Percentiles rank a stretch among this genome's conserved stretches.
Evolutionary conservation across 2,329 filamentous ascomycete genomes (phyloP).

Genomic region (Diaporthe sp.): DNA sequence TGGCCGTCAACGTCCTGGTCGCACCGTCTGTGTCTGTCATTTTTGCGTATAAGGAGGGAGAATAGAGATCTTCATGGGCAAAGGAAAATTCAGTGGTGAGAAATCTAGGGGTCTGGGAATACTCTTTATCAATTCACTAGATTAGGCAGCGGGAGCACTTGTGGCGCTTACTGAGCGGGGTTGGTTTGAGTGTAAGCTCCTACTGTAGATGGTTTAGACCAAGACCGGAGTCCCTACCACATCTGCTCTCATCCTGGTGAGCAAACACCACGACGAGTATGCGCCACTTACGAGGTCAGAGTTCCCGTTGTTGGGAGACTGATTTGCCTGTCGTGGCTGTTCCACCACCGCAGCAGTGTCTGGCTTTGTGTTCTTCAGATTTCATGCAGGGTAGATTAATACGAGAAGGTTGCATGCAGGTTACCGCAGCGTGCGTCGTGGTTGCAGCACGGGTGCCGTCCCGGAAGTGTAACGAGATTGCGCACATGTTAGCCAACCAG

Average conservation of each 20-base stretch:
- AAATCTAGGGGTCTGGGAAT: not conserved
- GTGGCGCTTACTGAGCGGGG: constrained; percentile 28
- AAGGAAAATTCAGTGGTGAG: too few species aligned
- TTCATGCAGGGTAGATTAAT: not conserved
- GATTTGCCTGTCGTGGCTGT: not conserved
- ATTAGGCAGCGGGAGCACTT: not conserved
- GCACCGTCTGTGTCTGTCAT: not conserved
- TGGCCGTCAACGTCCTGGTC: constrained; percentile 57
- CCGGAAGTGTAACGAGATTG: constrained; percentile 19
- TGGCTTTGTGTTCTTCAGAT: not conserved
- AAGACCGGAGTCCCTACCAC: not conserved
- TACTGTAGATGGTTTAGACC: not conserved
- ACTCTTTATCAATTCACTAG: not conserved
- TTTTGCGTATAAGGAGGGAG: too few species aligned
- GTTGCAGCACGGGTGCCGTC: not conserved
- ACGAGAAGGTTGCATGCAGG: constrained; percentile 3
- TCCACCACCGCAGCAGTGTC: not conserved
- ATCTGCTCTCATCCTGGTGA: not conserved
- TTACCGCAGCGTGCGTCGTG: not conserved
- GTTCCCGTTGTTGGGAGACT: not conserved
- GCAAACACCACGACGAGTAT: not conserved
- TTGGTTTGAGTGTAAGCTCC: not conserved
- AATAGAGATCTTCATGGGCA: too few species aligned
- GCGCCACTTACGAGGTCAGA: too few species aligned
- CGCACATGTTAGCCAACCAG: not conserved